A percentile compares a stretch with the other conserved stretches of the same genome.
Conservation (phyloP, 106 monocot species). For the Narthecium ossifragum region DNA sequence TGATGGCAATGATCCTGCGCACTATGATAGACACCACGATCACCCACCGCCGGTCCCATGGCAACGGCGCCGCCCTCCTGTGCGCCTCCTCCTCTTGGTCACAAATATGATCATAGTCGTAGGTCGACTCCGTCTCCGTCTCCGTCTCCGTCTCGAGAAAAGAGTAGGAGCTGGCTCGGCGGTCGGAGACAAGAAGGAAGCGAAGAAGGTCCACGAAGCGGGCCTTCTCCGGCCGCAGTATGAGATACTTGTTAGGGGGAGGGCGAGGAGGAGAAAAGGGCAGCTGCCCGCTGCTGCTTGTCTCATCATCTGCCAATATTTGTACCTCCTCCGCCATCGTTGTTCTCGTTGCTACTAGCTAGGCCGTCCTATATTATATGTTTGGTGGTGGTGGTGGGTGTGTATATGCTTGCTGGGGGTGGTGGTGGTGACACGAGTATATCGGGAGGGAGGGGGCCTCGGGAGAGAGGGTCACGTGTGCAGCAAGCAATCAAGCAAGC, state of each 20-base stretch:
- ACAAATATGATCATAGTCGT: too few relatives aligned
- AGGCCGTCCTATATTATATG: neutral
- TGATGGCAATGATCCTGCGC: slow-evolving; percentile 26
- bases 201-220: neutral
- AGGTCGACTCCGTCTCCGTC: neutral
- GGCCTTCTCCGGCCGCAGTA: neutral
- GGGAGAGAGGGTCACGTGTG: too few relatives aligned
- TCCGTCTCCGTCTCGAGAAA: neutral
- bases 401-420: too few relatives aligned
- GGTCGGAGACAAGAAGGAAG: neutral
- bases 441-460: too few relatives aligned
- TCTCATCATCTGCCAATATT: too few relatives aligned
- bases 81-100: neutral
- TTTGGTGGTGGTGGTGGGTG: neutral
- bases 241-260: neutral
- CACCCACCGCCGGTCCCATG: slow-evolving; percentile 19
- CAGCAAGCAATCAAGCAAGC: neutral
- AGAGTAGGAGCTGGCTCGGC: neutral
- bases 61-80: neutral
- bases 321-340: too few relatives aligned
- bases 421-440: too few relatives aligned
- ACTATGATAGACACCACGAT: slow-evolving; percentile 31
- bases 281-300: too few relatives aligned
- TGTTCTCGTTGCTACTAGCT: too few relatives aligned
- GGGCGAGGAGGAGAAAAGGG: too few relatives aligned